Conservation (phyloP, 2,329 filamentous ascomycete genomes). For the Drechmeria coniospora region DNA sequence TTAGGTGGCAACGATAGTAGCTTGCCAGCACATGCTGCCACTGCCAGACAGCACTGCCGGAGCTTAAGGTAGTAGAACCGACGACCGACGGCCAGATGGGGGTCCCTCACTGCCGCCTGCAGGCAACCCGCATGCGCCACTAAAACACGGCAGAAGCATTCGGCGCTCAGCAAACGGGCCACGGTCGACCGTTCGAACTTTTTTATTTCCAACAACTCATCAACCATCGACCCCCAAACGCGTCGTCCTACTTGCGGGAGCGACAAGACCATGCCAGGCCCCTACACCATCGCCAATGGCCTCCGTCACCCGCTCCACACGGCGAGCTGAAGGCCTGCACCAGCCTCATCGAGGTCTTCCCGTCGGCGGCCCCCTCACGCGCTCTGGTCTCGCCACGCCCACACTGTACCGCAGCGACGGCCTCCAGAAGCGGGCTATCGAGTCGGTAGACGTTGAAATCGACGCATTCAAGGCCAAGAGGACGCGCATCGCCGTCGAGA, state of each 20-base stretch:
- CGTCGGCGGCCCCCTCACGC: slow-evolving; percentile 11
- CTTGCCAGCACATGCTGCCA: too few relatives aligned
- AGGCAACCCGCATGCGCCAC: too few relatives aligned
- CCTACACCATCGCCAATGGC: slow-evolving; percentile 27
- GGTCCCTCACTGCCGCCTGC: too few relatives aligned
- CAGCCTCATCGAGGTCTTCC: slow-evolving; percentile 9
- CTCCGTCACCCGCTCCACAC: slow-evolving; percentile 34
- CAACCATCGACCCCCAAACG: background rate
- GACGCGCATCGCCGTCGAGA: slow-evolving; percentile 37
- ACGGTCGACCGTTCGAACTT: background rate
- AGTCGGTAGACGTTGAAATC: slow-evolving; percentile 26
- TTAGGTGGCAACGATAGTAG: too few relatives aligned
- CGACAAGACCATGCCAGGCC: slow-evolving; percentile 22
- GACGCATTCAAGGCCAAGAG: slow-evolving; percentile 32
- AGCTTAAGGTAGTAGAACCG: too few relatives aligned
- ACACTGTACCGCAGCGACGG: slow-evolving; percentile 12
- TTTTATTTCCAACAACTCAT: background rate
- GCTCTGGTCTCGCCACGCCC: slow-evolving; percentile 11
- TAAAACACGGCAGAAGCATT: too few relatives aligned
- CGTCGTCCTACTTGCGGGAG: slow-evolving; percentile 3
- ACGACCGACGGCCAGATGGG: too few relatives aligned
- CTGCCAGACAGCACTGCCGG: too few relatives aligned
- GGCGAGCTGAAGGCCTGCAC: slow-evolving; percentile 31
- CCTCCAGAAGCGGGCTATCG: slow-evolving; percentile 33
- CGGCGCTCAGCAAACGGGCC: background rate